These are phyloP conservation scores for Trichosporon sp. DNA, from an alignment of 1,284 basidiomycete genomes.

Conservation along the genomic window DNA sequence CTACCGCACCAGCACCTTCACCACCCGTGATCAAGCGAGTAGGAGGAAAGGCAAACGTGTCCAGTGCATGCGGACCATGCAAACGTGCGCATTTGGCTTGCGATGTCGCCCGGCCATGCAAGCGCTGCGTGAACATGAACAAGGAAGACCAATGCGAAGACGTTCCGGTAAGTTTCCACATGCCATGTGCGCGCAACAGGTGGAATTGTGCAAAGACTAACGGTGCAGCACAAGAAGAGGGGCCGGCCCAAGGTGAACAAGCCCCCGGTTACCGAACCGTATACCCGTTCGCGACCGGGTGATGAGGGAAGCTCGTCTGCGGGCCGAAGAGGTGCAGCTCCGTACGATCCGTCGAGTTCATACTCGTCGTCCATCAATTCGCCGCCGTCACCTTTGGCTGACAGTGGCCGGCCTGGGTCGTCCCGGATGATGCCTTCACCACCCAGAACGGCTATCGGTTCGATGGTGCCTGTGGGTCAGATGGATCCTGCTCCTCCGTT, in stretches of 20 bases:
- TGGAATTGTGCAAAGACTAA: background rate
- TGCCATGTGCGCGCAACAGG: background rate
- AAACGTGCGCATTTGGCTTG: slow-evolving; percentile 53
- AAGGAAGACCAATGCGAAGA: slow-evolving; percentile 53
- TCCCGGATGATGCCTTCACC: slow-evolving; percentile 8
- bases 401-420: background rate
- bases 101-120: slow-evolving; percentile 51
- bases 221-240: slow-evolving; percentile 51
- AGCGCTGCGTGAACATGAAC: slow-evolving; percentile 52
- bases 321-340: slow-evolving; percentile 3
- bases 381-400: slow-evolving; percentile 3
- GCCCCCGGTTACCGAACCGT: slow-evolving; percentile 41
- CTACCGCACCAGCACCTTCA: slow-evolving; percentile 1
- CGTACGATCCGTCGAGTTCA: background rate
- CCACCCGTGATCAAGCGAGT: slow-evolving; percentile 33
- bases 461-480: slow-evolving; percentile 15
- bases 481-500: background rate
- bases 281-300: slow-evolving; percentile 22
- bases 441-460: slow-evolving; percentile 5
- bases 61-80: slow-evolving; percentile 52
- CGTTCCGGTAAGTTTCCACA: slow-evolving; percentile 47
- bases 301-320: background rate
- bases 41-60: slow-evolving; percentile 44
- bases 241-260: slow-evolving; percentile 51
- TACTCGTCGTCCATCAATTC: slow-evolving; percentile 12